Evolutionary conservation across 208 protist genomes (phyloP), one percentile per base, ranked within the genome.

Genomic region (Leishmania major): DNA sequence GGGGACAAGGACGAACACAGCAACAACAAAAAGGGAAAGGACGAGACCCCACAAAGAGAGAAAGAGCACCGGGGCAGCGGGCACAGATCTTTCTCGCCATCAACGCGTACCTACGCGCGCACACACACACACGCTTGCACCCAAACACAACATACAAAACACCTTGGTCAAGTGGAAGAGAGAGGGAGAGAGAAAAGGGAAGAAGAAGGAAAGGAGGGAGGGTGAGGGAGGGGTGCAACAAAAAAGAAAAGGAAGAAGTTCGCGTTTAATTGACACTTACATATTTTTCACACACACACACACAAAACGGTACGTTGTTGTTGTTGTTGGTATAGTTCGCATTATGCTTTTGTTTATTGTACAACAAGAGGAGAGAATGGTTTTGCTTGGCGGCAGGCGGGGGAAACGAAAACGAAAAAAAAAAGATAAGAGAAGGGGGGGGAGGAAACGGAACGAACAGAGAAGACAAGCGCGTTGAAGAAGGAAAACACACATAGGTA

Each of bases 361-460:
- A 79, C 75, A 79, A 79, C 75, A 79, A 70, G 19, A 37, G 35
- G 55, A 79, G 75, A 79, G 55, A 69, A 79, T 70, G 75, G 59
- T 66, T 28, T 40, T 64, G n/a, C 37, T 79, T 79, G 43, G 75
- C 75, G 75, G 59, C 43, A 51, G 69, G 69, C 69, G 13, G 43
- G 17, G 53, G 35, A 37, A 37, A 37, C 35, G 37, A n/a, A 77
- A n/a, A 83, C 31, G 70, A 53, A 62, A 51, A 5, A 35, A 17
- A 51, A 82, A 59, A 11, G 40, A 70, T 10, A n/a, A 69, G 55
- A 57, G 47, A 22, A 72, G 47, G 45, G 47, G 51, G 55, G 35
- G 35, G 55, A 79, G 45, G 37, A 40, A 40, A 40, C 3, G 43
- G 69, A 66, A 55, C 62, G 17, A 55, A 78, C 19, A 75, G 53